A percentile compares a stretch with the other conserved stretches of the same genome.
phyloP scores from a whole-genome alignment of 768 basidiomycete genomes.

The Russula virescens region DNA sequence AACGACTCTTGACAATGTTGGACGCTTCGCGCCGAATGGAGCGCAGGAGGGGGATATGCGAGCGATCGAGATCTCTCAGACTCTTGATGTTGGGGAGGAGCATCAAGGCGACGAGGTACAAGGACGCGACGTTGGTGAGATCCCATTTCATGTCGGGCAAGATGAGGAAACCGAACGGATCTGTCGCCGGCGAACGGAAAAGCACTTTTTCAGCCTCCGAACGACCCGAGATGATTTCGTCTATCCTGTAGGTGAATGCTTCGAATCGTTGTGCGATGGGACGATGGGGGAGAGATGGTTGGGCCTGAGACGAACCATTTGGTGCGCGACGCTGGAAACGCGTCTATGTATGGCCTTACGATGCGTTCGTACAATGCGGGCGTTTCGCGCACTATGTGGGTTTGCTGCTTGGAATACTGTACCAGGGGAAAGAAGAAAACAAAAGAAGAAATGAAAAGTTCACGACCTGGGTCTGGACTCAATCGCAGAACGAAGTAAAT shows the following conservation, averaged over 20 bases:
- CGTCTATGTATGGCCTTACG: slow-evolving; percentile 72
- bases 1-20: slow-evolving; percentile 51
- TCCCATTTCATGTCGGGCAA: slow-evolving; percentile 99
- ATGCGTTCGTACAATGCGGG: slow-evolving; percentile 65
- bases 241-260: slow-evolving; percentile 56
- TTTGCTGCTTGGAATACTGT: slow-evolving; percentile 72
- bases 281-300: not conserved
- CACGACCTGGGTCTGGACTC: not conserved
- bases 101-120: slow-evolving; percentile 83
- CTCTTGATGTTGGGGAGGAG: slow-evolving; percentile 57
- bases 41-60: slow-evolving; percentile 62
- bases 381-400: slow-evolving; percentile 75
- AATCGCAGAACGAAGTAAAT: not conserved
- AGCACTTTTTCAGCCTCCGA: slow-evolving; percentile 74
- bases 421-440: not conserved
- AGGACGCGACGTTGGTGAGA: slow-evolving; percentile 56
- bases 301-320: slow-evolving; percentile 58
- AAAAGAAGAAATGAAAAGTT: not conserved
- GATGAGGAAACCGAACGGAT: slow-evolving; percentile 60
- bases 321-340: slow-evolving; percentile 70
- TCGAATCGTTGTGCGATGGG: not conserved
- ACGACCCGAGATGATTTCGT: slow-evolving; percentile 70
- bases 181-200: slow-evolving; percentile 43
- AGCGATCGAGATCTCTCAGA: slow-evolving; percentile 65
- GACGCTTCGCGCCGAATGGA: slow-evolving; percentile 55